Conservation (phyloP, 768 basidiomycete genomes). For the Calocera viscosa region DNA sequence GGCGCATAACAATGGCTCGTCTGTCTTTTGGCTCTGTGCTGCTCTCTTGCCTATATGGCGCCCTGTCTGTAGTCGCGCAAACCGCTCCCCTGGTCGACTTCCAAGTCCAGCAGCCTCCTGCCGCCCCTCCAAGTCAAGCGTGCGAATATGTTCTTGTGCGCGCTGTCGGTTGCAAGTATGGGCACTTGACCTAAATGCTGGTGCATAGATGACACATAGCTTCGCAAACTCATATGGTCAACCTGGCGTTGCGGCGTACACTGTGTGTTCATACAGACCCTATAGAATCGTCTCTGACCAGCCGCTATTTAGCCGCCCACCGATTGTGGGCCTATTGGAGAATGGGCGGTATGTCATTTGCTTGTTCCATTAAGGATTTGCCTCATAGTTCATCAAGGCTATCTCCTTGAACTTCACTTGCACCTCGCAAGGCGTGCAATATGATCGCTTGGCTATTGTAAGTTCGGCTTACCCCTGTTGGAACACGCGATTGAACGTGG, state of each 20-base stretch:
- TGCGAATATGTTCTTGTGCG: slow-evolving; percentile 42
- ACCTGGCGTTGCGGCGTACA: neutral
- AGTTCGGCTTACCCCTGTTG: slow-evolving; percentile 73
- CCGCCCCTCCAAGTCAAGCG: slow-evolving; percentile 35
- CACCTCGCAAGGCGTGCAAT: slow-evolving; percentile 37
- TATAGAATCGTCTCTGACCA: neutral
- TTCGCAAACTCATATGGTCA: slow-evolving; percentile 59
- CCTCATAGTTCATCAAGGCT: neutral
- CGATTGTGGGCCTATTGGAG: slow-evolving; percentile 54
- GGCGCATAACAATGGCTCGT: neutral
- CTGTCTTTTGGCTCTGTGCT: neutral
- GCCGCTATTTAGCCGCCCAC: slow-evolving; percentile 46
- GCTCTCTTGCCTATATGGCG: slow-evolving; percentile 4
- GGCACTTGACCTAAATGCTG: neutral
- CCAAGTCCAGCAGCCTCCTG: slow-evolving; percentile 61
- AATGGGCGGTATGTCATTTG: slow-evolving; percentile 43
- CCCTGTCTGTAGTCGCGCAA: neutral
- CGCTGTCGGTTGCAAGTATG: slow-evolving; percentile 21
- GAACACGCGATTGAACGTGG: slow-evolving; percentile 19
- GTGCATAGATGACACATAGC: slow-evolving; percentile 38
- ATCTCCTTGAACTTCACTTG: slow-evolving; percentile 7
- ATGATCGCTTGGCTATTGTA: slow-evolving; percentile 57
- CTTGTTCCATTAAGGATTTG: neutral
- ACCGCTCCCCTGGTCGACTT: slow-evolving; percentile 39
- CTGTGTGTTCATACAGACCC: neutral